phyloP scores from a whole-genome alignment of 2,329 filamentous ascomycete species.

The Diaporthe sp. region DNA sequence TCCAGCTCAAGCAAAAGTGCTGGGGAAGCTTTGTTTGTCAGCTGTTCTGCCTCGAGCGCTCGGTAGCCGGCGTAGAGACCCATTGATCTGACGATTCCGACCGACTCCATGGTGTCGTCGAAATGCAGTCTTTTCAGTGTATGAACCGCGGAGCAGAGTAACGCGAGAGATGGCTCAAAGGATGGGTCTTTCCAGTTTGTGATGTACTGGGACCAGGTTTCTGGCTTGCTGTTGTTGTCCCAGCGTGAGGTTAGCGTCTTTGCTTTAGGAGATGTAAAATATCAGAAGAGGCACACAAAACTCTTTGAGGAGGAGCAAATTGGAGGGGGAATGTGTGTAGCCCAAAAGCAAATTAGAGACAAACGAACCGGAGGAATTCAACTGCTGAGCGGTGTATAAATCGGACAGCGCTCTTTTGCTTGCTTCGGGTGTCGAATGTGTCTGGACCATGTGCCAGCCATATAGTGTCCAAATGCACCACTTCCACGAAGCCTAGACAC shows the following conservation, averaged over 20 bases:
- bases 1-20: background rate
- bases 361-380: background rate
- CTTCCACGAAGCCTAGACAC: slow-evolving; percentile 3
- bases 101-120: background rate
- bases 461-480: background rate
- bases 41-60: slow-evolving; percentile 4
- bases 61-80: slow-evolving; percentile 6
- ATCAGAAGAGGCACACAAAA: accelerated
- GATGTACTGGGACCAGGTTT: background rate
- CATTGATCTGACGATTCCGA: background rate
- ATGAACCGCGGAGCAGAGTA: slow-evolving; percentile 5
- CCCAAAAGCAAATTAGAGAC: background rate
- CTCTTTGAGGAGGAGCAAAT: no score
- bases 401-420: background rate
- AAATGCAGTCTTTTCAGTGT: slow-evolving; percentile 3
- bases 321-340: background rate
- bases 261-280: background rate
- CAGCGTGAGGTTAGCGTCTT: background rate
- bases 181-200: background rate
- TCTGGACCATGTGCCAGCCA: slow-evolving; percentile 16
- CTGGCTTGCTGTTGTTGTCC: background rate
- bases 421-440: background rate
- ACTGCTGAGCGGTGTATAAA: slow-evolving; percentile 23
- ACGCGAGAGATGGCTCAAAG: background rate
- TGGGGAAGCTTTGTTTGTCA: background rate